Evolutionary conservation across 1,139 yeast species (phyloP).

Genomic region (Nadsonia starkeyi-henricii): DNA sequence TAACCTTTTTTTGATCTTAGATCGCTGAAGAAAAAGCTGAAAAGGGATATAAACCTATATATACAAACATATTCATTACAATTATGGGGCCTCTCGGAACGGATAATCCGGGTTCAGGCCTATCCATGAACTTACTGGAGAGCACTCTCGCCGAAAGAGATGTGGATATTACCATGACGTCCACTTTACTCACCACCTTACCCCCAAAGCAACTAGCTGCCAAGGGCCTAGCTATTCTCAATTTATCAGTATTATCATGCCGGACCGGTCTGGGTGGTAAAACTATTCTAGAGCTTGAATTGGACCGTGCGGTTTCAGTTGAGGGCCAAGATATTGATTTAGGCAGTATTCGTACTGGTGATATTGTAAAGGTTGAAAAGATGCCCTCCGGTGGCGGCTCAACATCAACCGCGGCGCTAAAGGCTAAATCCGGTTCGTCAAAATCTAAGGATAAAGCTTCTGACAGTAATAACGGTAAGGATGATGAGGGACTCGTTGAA

Average conservation of each 20-base stretch:
- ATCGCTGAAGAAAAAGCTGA: no score
- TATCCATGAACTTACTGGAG: not conserved
- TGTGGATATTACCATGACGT: conserved; percentile 22
- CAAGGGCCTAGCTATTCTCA: conserved; percentile 62
- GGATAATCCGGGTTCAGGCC: not conserved
- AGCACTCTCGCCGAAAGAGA: conserved; percentile 9
- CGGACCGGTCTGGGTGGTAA: conserved; percentile 77
- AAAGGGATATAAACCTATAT: no score
- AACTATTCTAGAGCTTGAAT: conserved; percentile 47
- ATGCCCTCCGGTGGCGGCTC: conserved; percentile 9
- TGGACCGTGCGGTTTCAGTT: conserved; percentile 40
- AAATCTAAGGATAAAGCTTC: conserved; percentile 13
- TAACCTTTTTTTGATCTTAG: no score
- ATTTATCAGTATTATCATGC: conserved; percentile 44
- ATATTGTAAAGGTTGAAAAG: conserved; percentile 32
- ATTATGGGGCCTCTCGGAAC: not conserved
- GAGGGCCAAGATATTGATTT: conserved; percentile 30
- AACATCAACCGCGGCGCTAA: not conserved
- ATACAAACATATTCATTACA: not conserved
- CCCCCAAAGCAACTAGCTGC: conserved; percentile 54
- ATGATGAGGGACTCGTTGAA: conserved; percentile 28
- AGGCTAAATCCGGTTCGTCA: conserved; percentile 11
- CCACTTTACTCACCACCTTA: conserved; percentile 20
- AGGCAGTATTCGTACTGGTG: conserved; percentile 63
- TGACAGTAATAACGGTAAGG: conserved; percentile 18